Evolutionary conservation across 176 grass and related monocot genomes (phyloP).

Genomic region (Oryza rufipogon): DNA sequence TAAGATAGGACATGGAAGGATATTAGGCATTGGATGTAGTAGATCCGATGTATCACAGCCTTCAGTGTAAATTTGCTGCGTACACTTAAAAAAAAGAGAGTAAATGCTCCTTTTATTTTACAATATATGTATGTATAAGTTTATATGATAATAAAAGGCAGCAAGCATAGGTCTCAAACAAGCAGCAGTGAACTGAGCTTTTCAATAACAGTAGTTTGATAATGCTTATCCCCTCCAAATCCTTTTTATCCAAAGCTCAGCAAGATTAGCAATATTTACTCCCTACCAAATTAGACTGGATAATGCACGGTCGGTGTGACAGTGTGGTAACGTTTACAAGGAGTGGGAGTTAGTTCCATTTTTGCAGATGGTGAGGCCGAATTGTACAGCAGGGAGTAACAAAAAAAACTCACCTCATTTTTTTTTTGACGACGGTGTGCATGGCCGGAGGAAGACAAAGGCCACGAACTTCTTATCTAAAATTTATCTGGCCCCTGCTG

Average conservation of each 20-base stretch:
- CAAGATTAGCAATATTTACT: not conserved
- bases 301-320: not conserved
- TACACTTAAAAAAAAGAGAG: not conserved
- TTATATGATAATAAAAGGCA: not conserved
- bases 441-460: slow-evolving; percentile 21
- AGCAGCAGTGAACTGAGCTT: not conserved
- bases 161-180: not conserved
- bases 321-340: not conserved
- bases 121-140: not conserved
- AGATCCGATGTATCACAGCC: not conserved
- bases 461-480: slow-evolving; percentile 73
- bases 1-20: not conserved
- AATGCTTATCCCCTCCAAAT: not conserved
- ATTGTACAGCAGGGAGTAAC: not conserved
- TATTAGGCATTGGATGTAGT: not conserved
- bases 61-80: not conserved
- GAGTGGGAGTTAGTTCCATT: not conserved
- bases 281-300: not conserved
- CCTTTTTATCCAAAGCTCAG: not conserved
- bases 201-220: not conserved
- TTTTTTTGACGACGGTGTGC: not conserved
- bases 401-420: not conserved
- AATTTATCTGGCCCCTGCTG: slow-evolving; percentile 52
- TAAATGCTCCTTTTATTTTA: not conserved
- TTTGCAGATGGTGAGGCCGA: not conserved